Percentiles rank a stretch among this genome's conserved stretches.
Conservation (phyloP, 2,329 filamentous ascomycete genomes). For the Fusarium sp. region DNA sequence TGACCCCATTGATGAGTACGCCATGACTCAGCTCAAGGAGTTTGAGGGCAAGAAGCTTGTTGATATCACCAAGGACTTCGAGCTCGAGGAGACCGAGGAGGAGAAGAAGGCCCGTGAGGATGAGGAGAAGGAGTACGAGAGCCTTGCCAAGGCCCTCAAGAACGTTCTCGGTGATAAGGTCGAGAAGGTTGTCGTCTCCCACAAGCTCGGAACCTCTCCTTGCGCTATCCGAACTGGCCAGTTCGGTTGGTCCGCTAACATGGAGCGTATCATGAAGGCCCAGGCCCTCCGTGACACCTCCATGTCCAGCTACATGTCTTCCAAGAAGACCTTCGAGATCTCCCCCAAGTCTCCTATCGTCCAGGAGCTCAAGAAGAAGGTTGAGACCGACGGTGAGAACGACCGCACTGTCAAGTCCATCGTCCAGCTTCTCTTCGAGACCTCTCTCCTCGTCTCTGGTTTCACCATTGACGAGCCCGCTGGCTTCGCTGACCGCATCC, state of each 20-base stretch:
- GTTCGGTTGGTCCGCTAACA: slow-evolving; percentile 99
- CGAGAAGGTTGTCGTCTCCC: slow-evolving; percentile 99
- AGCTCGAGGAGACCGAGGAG: slow-evolving; percentile 99
- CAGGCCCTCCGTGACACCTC: slow-evolving; percentile 99
- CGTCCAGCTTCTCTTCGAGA: slow-evolving; percentile 98
- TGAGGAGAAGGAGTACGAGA: slow-evolving; percentile 98
- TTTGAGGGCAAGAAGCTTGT: slow-evolving; percentile 99
- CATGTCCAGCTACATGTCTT: slow-evolving; percentile 99
- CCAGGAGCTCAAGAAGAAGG: slow-evolving; percentile 99
- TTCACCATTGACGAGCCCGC: slow-evolving; percentile 99
- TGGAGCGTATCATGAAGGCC: slow-evolving; percentile 99
- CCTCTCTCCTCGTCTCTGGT: slow-evolving; percentile 95
- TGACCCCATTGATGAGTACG: slow-evolving; percentile 99
- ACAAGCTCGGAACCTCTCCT: slow-evolving; percentile 95
- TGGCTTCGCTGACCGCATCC: slow-evolving; percentile 97
- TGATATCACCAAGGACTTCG: slow-evolving; percentile 99
- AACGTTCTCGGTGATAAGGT: slow-evolving; percentile 99
- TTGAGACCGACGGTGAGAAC: slow-evolving; percentile 96
- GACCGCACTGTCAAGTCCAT: slow-evolving; percentile 99
- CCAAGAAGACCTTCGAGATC: slow-evolving; percentile 99
- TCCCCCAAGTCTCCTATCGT: slow-evolving; percentile 98
- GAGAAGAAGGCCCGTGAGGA: slow-evolving; percentile 97
- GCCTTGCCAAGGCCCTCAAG: slow-evolving; percentile 96
- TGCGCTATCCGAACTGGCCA: slow-evolving; percentile 99
- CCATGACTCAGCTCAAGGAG: slow-evolving; percentile 99